Evolutionary conservation across 2,329 filamentous ascomycete species (phyloP), one percentile per base, ranked within the genome.

Genomic region (Sporothrix mexicana): DNA sequence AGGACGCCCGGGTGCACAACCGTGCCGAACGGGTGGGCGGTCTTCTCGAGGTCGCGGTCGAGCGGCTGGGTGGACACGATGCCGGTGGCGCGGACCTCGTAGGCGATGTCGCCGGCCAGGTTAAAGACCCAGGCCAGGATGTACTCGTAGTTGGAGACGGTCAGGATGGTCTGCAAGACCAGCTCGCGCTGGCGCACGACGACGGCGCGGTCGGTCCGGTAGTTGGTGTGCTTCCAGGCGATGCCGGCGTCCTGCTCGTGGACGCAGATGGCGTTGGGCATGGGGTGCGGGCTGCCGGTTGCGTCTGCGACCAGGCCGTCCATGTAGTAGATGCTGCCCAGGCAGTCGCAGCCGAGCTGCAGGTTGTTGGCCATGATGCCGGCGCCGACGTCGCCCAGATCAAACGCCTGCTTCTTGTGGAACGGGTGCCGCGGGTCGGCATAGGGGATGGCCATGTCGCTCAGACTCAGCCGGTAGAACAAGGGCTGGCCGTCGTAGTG

Each of bases 241-340:
- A 93, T 90, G 1, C 91, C 91, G 74, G 88, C 87, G 77, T 93
- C 91, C 77, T 92, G 87, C 80, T 93, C 91, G 77, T 93, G 91
- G 1, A 92, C 82, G 75, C 91, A 93, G 53, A 92, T 82, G 1
- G 89, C 89, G 69, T 86, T 86, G 12, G 85, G 83, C 1, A 83
- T 79, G 17, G 81, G 81, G 0, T 88, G 84, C 1, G 85, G 74
- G 7, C 45, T 83, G 0, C 91, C 91, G 43, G 88, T 83, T 0
- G 85, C 79, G 0, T 84, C 84, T 0, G 87, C 83, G 15, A 89
- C 81, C 12, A 88, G 81, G 0, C 84, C 85, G 76, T 91, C 88
- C 73, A 93, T 87, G 75, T 87, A 87, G 73, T 91, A 73, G 76
- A 92, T 92, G 0, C 87, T 85, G 7, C 92, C 92, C 0, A 93